Percentiles rank a stretch among this genome's conserved stretches.
Conservation (phyloP, 148 eudicot genomes). For the Gaultheria prostrata region DNA sequence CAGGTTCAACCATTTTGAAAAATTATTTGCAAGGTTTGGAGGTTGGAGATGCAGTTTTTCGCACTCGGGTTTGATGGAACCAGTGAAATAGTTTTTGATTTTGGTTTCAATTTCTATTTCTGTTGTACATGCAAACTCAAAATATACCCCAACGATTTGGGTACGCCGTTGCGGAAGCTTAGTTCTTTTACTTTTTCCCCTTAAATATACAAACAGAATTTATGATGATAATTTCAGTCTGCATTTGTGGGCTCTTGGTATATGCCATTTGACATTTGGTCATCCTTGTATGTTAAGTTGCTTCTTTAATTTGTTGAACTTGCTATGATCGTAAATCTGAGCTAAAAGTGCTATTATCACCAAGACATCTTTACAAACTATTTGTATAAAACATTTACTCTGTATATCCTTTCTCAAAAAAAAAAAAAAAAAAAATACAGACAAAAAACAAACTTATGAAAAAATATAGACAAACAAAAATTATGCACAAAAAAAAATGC, state of each 20-base stretch:
- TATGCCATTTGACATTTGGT: no score
- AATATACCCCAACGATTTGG: background rate
- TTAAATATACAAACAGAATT: background rate
- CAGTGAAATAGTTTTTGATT: background rate
- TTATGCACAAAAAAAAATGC: no score
- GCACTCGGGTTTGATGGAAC: background rate
- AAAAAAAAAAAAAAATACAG: no score
- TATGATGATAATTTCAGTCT: background rate
- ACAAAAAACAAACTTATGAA: no score
- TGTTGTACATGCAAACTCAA: background rate
- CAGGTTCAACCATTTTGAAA: background rate
- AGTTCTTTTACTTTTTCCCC: background rate
- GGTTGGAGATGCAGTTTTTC: background rate
- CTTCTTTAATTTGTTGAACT: no score
- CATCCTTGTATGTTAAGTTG: no score
- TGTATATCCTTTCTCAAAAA: no score
- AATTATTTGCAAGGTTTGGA: background rate
- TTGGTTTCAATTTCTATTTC: background rate
- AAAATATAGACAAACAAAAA: no score
- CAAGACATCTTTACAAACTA: no score
- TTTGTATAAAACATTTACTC: no score
- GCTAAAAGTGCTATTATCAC: no score
- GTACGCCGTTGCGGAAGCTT: background rate
- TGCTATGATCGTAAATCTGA: no score
- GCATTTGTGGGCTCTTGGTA: background rate